These are phyloP conservation scores for Pythium folliculosum DNA, from an alignment of 352 stramenopile genomes.

Conservation along the genomic window DNA sequence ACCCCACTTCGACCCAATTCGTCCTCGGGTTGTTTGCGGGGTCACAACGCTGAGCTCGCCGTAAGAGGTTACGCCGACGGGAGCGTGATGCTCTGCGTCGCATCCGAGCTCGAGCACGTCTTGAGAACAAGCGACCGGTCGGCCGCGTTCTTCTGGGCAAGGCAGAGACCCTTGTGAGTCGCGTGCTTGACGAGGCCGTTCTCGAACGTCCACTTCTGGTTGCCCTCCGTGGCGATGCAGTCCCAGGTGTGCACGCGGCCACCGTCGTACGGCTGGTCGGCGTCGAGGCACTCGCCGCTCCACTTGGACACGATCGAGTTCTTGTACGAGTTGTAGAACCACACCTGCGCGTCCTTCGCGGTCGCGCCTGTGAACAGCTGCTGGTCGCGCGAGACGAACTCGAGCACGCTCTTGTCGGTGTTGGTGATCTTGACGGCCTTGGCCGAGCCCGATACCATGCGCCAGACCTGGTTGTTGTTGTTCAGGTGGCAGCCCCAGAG, in stretches of 20 bases:
- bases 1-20: not conserved
- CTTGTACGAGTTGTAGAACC: constrained; percentile 27
- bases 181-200: constrained; percentile 20
- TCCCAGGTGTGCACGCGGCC: constrained; percentile 28
- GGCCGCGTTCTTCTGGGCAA: constrained; percentile 47
- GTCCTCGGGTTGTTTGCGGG: not conserved
- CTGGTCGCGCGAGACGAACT: constrained; percentile 13
- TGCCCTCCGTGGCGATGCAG: constrained; percentile 26
- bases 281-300: constrained; percentile 31
- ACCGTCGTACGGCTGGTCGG: constrained; percentile 16
- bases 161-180: constrained; percentile 38
- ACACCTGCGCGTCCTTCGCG: constrained; percentile 21
- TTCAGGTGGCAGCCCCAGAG: constrained; percentile 51
- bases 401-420: constrained; percentile 15
- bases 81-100: constrained; percentile 36
- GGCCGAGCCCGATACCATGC: constrained; percentile 21
- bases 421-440: constrained; percentile 13
- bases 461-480: constrained; percentile 54
- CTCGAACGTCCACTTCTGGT: constrained; percentile 36
- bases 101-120: constrained; percentile 40
- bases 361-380: not conserved
- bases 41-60: not conserved
- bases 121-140: constrained; percentile 55
- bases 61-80: not conserved
- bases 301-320: constrained; percentile 25